These are phyloP conservation scores for Boletus pseudo-olivaceus DNA, from an alignment of 768 basidiomycete species.

Conservation along the genomic window DNA sequence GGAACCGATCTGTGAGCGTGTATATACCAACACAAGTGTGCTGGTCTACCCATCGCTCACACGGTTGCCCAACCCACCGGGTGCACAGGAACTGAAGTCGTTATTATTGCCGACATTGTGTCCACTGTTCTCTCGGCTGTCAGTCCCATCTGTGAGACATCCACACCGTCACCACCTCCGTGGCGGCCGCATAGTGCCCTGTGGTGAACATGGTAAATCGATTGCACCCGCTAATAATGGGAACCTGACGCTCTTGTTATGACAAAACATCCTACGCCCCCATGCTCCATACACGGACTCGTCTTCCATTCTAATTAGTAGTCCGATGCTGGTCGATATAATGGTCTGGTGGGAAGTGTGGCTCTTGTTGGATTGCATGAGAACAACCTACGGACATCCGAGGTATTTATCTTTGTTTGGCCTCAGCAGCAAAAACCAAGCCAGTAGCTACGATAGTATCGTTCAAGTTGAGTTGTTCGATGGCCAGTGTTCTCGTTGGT, in stretches of 20 bases:
- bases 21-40: not conserved
- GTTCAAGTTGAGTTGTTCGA: not conserved
- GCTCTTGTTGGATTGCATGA: not conserved
- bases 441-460: not conserved
- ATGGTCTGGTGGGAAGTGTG: not conserved
- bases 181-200: not conserved
- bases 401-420: slow-evolving; percentile 14
- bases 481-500: slow-evolving; percentile 15
- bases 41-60: not conserved
- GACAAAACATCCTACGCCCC: not conserved
- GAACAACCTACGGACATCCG: too few species aligned
- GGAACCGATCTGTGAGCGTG: not conserved
- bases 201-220: too few species aligned
- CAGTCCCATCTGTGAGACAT: not conserved
- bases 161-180: not conserved
- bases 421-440: not conserved
- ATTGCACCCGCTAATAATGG: not conserved
- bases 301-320: not conserved
- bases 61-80: not conserved
- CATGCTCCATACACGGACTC: not conserved
- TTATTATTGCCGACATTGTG: not conserved
- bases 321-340: not conserved
- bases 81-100: not conserved
- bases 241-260: not conserved
- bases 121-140: not conserved